A percentile compares a stretch with the other conserved stretches of the same genome.
These are phyloP conservation scores for Paecilomyces sp. DNA, from an alignment of 2,329 filamentous ascomycete species.

Conservation along the genomic window DNA sequence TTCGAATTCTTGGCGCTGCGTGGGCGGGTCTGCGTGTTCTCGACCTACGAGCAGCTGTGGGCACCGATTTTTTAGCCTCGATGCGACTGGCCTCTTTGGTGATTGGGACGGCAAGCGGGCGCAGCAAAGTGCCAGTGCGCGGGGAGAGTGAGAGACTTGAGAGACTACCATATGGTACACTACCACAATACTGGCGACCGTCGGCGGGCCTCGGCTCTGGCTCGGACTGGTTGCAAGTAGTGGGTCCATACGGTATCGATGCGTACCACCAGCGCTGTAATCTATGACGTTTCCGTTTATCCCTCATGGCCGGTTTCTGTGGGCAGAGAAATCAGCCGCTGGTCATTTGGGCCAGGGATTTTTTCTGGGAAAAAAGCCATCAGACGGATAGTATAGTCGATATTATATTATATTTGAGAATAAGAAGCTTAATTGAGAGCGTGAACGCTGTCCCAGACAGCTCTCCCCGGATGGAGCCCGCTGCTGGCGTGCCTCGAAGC, in stretches of 20 bases:
- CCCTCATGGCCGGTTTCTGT: slow-evolving; percentile 1
- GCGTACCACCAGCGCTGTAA: slow-evolving; percentile 11
- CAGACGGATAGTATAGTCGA: neutral
- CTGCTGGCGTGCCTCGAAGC: neutral
- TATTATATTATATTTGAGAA: neutral
- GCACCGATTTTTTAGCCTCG: neutral
- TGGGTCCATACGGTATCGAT: slow-evolving; percentile 14
- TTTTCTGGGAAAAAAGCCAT: neutral
- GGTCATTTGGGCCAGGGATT: neutral
- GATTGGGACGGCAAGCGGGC: slow-evolving; percentile 15
- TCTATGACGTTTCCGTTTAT: slow-evolving; percentile 24
- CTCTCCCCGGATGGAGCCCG: neutral
- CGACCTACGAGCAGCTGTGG: slow-evolving; percentile 13
- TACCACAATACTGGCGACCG: neutral
- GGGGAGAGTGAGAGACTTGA: neutral
- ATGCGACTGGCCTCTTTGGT: slow-evolving; percentile 14
- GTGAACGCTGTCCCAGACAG: neutral
- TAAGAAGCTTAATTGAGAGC: neutral
- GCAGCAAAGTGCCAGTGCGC: neutral
- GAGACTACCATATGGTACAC: too few relatives aligned
- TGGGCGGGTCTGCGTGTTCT: slow-evolving; percentile 18
- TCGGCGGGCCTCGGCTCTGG: neutral
- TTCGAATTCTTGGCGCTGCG: slow-evolving; percentile 11
- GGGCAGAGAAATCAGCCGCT: neutral
- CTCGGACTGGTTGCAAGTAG: slow-evolving; percentile 6